Base-by-base conservation (phyloP, 441 rosid genomes). In the Populus hybrid region DNA sequence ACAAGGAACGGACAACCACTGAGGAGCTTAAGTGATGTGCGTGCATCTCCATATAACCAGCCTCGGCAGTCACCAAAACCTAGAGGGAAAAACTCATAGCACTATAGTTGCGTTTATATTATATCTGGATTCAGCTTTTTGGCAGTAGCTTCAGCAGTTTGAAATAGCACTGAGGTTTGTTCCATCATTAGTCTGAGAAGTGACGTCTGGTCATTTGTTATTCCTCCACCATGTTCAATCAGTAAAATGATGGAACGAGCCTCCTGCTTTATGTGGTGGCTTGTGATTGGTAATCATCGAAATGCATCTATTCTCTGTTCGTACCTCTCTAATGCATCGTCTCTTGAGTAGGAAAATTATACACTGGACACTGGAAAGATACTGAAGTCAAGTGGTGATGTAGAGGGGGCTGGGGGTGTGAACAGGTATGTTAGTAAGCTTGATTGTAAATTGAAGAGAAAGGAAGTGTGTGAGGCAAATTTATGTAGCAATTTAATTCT, bases 111-210 rank as follows among this genome's bases (percentile, higher is more conserved):
- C n/a, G n/a, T n/a, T n/a, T n/a, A n/a, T n/a, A n/a, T n/a, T n/a
- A n/a, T n/a, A n/a, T n/a, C n/a, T n/a, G n/a, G n/a, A n/a, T n/a
- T n/a, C 57, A 34, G 18, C 40, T 72, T 1, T 67, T 46, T 34
- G 28, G 70, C 12, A 28, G 50, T 66, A 65, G 70, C 74, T 78
- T 67, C 63, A 72, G 69, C 83, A 72, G 72, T 67, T 54, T 18
- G 63, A 70, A 77, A 74, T 46, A 63, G 73, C 72, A 73, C 11
- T 1, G 38, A 28, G 76, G 79, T 63, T 38, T 72, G 76, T 78
- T 75, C 70, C 65, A 35, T 66, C 70, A 40, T 78, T 72, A 28
- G 54, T 67, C 20, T 10, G 24, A n/a, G 32, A 30, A 34, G 64
- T 1, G 10, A 57, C 42, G 76, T n/a, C 42, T 77, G 70, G 18